phyloP scores from a whole-genome alignment of 2,329 filamentous ascomycete genomes.

The Thelonectria rubi region DNA sequence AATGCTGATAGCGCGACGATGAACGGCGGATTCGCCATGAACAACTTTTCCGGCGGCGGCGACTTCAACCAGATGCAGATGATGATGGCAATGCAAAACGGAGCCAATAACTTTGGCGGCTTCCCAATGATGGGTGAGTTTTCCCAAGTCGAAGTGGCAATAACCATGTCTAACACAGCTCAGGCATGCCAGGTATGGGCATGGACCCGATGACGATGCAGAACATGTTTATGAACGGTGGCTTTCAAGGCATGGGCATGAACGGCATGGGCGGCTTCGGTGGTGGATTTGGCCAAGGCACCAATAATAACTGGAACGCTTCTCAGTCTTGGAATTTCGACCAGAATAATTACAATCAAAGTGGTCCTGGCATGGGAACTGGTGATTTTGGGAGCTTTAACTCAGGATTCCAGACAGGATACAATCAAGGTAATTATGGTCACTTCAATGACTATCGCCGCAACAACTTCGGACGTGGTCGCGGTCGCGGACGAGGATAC shows the following conservation, averaged over 20 bases:
- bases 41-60: conserved; percentile 66
- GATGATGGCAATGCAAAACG: conserved; percentile 81
- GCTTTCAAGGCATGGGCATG: conserved; percentile 81
- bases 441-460: conserved; percentile 82
- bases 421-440: conserved; percentile 86
- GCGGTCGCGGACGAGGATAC: conserved; percentile 72
- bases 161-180: conserved; percentile 41
- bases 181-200: conserved; percentile 82
- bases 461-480: conserved; percentile 72
- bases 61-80: conserved; percentile 82
- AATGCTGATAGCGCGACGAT: conserved; percentile 49
- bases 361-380: conserved; percentile 81
- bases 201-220: conserved; percentile 85
- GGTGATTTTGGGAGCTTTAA: conserved; percentile 84
- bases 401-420: conserved; percentile 79
- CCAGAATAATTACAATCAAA: conserved; percentile 91
- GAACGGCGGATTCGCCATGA: conserved; percentile 63
- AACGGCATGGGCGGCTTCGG: conserved; percentile 80
- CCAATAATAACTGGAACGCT: conserved; percentile 83
- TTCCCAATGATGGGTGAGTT: conserved; percentile 89
- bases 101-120: conserved; percentile 61
- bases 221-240: conserved; percentile 81
- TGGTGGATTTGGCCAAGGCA: conserved; percentile 67
- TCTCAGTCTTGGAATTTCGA: conserved; percentile 85
- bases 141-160: background rate